Evolutionary conservation across 2,329 filamentous ascomycete genomes (phyloP), one percentile per base, ranked within the genome.

Genomic region (Ceratocystis alfenasii): DNA sequence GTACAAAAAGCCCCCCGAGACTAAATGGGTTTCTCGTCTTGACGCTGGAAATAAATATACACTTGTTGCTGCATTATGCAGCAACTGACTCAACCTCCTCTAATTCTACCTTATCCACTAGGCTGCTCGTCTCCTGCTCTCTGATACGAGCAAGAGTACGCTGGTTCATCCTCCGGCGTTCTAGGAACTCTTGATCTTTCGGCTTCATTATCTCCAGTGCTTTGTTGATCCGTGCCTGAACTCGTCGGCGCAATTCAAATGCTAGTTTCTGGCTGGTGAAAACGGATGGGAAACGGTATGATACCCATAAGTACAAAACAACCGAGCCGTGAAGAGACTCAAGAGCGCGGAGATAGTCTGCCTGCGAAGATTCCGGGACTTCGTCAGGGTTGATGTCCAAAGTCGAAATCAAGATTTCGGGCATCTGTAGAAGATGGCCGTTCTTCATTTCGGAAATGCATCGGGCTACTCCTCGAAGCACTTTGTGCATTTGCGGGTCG

Each of bases 221-320:
- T 7, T 74, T 66, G 36, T 77, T 74, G 72, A 97, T 92, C 73
- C 83, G 85, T 63, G 84, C 80, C 76, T 96, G 92, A 1, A 92
- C 86, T 62, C 95, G 74, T 5, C 77, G 75, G 72, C 96, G 95
- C 62, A 90, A 84, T 72, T 96, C 86, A 69, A 89, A 87, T 0
- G 90, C 91, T 55, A 96, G 79, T 0, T 79, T 78, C 70, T 93
- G 84, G 69, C 87, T 89, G 5, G 78, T 82, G 74, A 96, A 95
- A 63, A 95, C 81, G 62, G 89, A 89, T 2, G 85, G 80, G 74
- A 93, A 95, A 5, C 93, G 87, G 75, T 93, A 97, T 70, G 89
- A 93, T 17, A 99, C 80, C 94, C 94, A 99, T 1, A 95, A 80
- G 73, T 97, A 99, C 60, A 92, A 78, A 57, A 93, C 90, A 46